Evolutionary conservation across 2,329 filamentous ascomycete species (phyloP), one percentile per base, ranked within the genome.

Genomic region (Cordyceps militaris): DNA sequence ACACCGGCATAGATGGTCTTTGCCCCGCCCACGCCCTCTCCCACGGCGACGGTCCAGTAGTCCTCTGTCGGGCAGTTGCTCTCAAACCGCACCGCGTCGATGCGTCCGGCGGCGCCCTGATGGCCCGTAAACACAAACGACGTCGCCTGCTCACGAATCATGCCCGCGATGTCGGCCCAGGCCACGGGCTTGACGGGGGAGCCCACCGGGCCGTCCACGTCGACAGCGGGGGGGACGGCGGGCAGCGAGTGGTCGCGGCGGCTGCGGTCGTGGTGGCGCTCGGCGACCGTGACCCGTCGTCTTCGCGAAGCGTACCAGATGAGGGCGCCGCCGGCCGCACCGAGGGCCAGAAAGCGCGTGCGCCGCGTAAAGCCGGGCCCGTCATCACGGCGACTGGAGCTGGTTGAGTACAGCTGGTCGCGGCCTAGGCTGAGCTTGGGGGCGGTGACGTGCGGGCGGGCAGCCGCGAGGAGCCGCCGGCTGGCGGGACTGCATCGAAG

Each of bases 41-140:
- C 71, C 13, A 70, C 48, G 10, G 64, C 69, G 2, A 70, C 60
- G 16, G 67, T 64, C 70, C 69, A 73, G 23, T 71, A 63, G 32
- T 73, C 72, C 60, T 74, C 72, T 5, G 70, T 65, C 0, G 69
- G 71, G 6, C 64, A 56, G 28, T 73, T 73, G 58, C 71, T 74
- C 13, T 70, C 62, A 16, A 74, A 60, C 3, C 69, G 65, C 21
- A 66, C 68, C 16, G 71, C 62, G 44, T 73, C 69, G 3, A 73
- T 65, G 7, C 71, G 64, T 1, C 71, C 71, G 16, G 59, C 62
- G 9, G 56, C 49, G 0, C 65, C 65, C 11, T 55, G 63, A 0
- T 62, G 59, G 3, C 62, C 63, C 3, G 64, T 62, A 32, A 73
- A 73, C 4, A 60, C 57, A 34, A 70, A 71, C 6, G 63, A 67